Evolutionary conservation across 495 filamentous ascomycete species (phyloP).

Genomic region (Penicillium simplicissimum): DNA sequence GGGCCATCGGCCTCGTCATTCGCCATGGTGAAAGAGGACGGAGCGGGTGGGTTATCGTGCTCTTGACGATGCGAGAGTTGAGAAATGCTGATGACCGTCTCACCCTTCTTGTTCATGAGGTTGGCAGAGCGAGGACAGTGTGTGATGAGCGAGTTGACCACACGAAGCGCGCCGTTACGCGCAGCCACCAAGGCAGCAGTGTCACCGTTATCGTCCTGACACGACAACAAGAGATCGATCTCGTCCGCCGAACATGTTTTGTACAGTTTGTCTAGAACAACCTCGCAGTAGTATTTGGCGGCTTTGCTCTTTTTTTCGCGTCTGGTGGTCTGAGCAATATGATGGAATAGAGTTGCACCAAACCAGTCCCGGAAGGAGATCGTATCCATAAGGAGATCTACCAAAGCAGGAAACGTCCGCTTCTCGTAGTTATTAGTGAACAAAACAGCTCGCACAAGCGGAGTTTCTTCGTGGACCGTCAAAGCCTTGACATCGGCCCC

Average conservation of each 20-base stretch:
- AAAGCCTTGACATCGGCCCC: conserved; percentile 64
- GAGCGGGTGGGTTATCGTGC: conserved; percentile 40
- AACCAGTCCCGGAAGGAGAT: conserved; percentile 73
- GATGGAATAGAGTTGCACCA: conserved; percentile 85
- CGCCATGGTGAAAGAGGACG: conserved; percentile 47
- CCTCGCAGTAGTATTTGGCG: conserved; percentile 88
- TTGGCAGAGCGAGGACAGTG: conserved; percentile 73
- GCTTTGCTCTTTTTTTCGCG: conserved; percentile 77
- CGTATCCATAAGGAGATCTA: conserved; percentile 75
- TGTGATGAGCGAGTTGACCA: conserved; percentile 44
- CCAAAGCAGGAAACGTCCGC: conserved; percentile 76
- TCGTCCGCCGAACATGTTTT: conserved; percentile 66
- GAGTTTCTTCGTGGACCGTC: conserved; percentile 84
- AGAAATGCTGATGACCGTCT: conserved; percentile 76
- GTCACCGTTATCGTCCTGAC: conserved; percentile 79
- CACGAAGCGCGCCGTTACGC: conserved; percentile 56
- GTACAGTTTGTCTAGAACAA: conserved; percentile 79
- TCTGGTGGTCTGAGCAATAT: conserved; percentile 80
- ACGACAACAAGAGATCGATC: conserved; percentile 67
- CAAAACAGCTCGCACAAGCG: conserved; percentile 88
- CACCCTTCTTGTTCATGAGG: conserved; percentile 73
- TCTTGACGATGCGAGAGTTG: conserved; percentile 46
- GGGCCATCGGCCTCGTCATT: conserved; percentile 45
- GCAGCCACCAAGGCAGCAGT: conserved; percentile 88
- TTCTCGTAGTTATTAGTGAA: conserved; percentile 97